Percentiles rank a stretch among this genome's conserved stretches.
These are phyloP conservation scores for Cercospora zeina DNA, from an alignment of 2,329 filamentous ascomycete species.

Conservation along the genomic window DNA sequence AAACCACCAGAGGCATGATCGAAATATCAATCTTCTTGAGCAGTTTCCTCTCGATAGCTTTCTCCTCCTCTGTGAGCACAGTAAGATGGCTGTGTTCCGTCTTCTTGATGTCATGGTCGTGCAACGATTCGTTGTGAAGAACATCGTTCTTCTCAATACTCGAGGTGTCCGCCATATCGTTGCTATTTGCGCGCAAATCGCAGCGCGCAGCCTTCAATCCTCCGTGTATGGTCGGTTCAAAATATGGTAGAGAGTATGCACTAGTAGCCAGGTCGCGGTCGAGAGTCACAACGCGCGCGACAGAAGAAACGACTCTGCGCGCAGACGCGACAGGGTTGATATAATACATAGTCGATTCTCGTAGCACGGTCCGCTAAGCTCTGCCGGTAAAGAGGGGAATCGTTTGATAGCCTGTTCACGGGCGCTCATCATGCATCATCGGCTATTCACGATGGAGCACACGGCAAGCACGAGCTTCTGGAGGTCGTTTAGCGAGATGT, in stretches of 20 bases:
- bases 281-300: neutral
- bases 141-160: constrained; percentile 28
- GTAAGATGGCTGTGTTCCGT: constrained; percentile 34
- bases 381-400: constrained; percentile 23
- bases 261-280: neutral
- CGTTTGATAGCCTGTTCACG: neutral
- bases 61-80: constrained; percentile 37
- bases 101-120: constrained; percentile 28
- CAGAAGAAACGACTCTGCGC: neutral
- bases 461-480: constrained; percentile 16
- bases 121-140: constrained; percentile 31
- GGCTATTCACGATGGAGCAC: constrained; percentile 22
- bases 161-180: constrained; percentile 3
- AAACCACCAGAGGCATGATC: constrained; percentile 67
- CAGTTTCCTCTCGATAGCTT: constrained; percentile 55
- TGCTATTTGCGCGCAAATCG: neutral
- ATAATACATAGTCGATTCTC: constrained; percentile 9
- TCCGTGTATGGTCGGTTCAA: neutral
- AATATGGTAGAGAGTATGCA: neutral
- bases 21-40: constrained; percentile 70
- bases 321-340: constrained; percentile 5
- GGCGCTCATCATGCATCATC: constrained; percentile 12
- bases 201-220: neutral
- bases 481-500: constrained; percentile 11
- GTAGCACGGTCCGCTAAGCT: constrained; percentile 10